A percentile compares a stretch with the other conserved stretches of the same genome.
Evolutionary conservation across 352 stramenopile genomes (phyloP).

Genomic region (Phytophthora europaea): DNA sequence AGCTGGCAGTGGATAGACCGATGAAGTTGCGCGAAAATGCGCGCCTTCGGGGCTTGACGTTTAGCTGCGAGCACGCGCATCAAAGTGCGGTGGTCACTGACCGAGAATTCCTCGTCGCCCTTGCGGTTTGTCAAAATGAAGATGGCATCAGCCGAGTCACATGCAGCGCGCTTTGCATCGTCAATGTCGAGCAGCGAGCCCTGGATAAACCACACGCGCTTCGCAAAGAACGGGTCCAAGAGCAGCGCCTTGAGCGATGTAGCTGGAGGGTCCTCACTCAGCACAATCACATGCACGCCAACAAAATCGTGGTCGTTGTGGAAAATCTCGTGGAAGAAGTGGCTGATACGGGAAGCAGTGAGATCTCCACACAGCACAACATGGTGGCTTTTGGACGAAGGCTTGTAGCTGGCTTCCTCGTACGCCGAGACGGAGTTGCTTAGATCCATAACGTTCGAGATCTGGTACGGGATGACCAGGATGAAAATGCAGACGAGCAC

Average conservation of each 20-base stretch:
- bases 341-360: constrained; percentile 80
- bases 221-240: constrained; percentile 88
- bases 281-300: constrained; percentile 80
- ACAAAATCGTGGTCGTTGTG: constrained; percentile 89
- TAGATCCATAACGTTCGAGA: constrained; percentile 86
- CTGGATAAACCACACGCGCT: constrained; percentile 86
- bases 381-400: constrained; percentile 64
- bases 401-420: constrained; percentile 80
- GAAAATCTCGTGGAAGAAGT: constrained; percentile 91
- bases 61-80: constrained; percentile 85
- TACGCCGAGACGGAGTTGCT: constrained; percentile 80
- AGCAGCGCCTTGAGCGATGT: constrained; percentile 81
- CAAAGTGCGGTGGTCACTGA: constrained; percentile 82
- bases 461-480: constrained; percentile 88
- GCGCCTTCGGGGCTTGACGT: constrained; percentile 60
- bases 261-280: constrained; percentile 81
- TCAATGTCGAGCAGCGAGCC: constrained; percentile 85
- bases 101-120: constrained; percentile 72
- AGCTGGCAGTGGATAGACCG: constrained; percentile 80
- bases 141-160: constrained; percentile 70
- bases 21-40: constrained; percentile 82
- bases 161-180: constrained; percentile 77
- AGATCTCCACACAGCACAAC: constrained; percentile 89
- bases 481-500: constrained; percentile 88
- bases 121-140: constrained; percentile 81